Conservation (phyloP, 768 basidiomycete genomes). For the Fibroporia radiculosa region DNA sequence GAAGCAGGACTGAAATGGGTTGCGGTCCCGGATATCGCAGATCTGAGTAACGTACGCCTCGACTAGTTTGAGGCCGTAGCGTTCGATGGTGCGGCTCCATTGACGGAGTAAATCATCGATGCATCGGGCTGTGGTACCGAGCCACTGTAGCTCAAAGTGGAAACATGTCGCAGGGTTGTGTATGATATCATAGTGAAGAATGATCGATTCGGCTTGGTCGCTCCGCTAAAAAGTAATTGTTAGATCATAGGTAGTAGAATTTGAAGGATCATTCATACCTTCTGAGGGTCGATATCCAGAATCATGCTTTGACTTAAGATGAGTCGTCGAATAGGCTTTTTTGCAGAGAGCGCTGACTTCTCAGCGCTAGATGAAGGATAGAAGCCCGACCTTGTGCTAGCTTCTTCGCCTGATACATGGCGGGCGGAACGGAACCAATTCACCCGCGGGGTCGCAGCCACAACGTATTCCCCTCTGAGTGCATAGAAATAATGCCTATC, state of each 20-base stretch:
- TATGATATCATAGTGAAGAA: constrained; percentile 90
- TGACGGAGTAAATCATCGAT: constrained; percentile 82
- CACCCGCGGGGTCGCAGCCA: constrained; percentile 57
- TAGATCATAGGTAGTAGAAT: background rate
- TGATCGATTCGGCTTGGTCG: constrained; percentile 80
- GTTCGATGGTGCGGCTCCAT: constrained; percentile 78
- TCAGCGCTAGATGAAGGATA: constrained; percentile 6
- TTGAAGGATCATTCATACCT: constrained; percentile 38
- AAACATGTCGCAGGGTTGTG: constrained; percentile 94
- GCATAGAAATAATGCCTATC: constrained; percentile 84
- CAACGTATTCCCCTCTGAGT: constrained; percentile 66
- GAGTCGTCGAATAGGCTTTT: constrained; percentile 49
- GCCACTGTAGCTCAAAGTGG: constrained; percentile 97
- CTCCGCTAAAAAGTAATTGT: constrained; percentile 45
- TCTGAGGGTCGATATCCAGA: constrained; percentile 76
- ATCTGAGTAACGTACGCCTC: constrained; percentile 93
- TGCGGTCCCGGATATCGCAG: constrained; percentile 74
- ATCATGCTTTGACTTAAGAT: constrained; percentile 87
- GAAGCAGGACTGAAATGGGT: constrained; percentile 88
- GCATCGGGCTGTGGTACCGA: constrained; percentile 85
- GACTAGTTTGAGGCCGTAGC: constrained; percentile 85
- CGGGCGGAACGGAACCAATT: constrained; percentile 60
- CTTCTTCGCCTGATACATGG: constrained; percentile 37
- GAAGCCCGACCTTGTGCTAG: constrained; percentile 5
- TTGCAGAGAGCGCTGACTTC: constrained; percentile 8